Evolutionary conservation across 305 asterid species (phyloP), one percentile per base, ranked within the genome.

Genomic region (Andrographis paniculata): DNA sequence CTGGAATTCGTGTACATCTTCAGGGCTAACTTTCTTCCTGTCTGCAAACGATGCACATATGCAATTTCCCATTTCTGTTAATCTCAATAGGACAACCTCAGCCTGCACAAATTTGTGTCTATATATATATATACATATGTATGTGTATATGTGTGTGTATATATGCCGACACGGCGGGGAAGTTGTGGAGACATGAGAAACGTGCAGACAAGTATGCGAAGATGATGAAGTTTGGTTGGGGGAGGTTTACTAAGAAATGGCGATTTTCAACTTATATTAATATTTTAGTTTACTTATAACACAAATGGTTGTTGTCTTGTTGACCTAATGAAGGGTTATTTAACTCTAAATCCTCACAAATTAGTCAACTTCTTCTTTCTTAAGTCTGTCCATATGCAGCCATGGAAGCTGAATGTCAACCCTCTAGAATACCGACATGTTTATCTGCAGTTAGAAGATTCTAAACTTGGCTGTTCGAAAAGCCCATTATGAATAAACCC

Each of bases 61-160:
- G 66, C 82, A 74, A 14, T 74, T 78, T 6, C 80, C 87, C 82
- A 72, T 76, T 49, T 42, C 41, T 53, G 6, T n/a, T 35, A 13
- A 14, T 28, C 11, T 12, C 33, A 28, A 14, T 35, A 16, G 40
- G 40, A 35, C 6, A 3, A 6, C 12, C 16, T 35, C 6, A 35
- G 12, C 40, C 14, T n/a, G n/a, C n/a, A n/a, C n/a, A n/a, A n/a
- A n/a, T n/a, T n/a, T 10, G 33, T 27, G 10, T 10, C 6, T 10
- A 27, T 10, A 27, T 6, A 27, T 27, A 27, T 27, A 10, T 27
- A 27, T 27, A 27, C 10, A 27, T 27, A 27, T 27, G 10, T 27
- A 5, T 6, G 6, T 27, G 33, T 6, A 10, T 27, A 27, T 27
- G 33, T n/a, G n/a, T n/a, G n/a, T n/a, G n/a, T n/a, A n/a, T n/a